Conservation (phyloP, 768 basidiomycete species). For the Psilocybe azurescens region DNA sequence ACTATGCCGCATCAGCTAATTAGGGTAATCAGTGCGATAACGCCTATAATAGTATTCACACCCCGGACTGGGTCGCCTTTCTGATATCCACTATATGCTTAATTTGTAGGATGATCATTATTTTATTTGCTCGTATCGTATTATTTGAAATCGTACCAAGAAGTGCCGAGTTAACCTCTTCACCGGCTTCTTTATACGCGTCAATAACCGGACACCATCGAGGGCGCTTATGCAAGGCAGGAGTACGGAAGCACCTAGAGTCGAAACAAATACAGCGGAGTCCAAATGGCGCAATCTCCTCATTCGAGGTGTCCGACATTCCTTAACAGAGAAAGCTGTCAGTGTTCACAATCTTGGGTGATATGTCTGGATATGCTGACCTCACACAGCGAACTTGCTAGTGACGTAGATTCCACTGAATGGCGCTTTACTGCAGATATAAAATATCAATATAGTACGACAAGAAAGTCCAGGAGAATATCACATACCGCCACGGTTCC, state of each 20-base stretch:
- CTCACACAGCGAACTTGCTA: slow-evolving; percentile 44
- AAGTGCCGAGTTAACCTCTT: slow-evolving; percentile 29
- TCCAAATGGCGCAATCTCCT: slow-evolving; percentile 42
- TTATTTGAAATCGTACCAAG: slow-evolving; percentile 24
- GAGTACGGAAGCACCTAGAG: slow-evolving; percentile 43
- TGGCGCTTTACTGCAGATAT: slow-evolving; percentile 16
- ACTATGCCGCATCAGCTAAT: slow-evolving; percentile 4
- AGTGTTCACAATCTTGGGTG: neutral
- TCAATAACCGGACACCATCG: slow-evolving; percentile 32
- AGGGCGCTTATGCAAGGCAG: slow-evolving; percentile 31
- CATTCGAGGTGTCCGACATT: slow-evolving; percentile 34
- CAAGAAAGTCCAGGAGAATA: too few relatives aligned
- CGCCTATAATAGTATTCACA: slow-evolving; percentile 34
- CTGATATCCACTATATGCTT: slow-evolving; percentile 37
- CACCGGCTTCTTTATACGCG: slow-evolving; percentile 34
- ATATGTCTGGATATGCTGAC: slow-evolving; percentile 14
- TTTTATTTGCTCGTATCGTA: neutral
- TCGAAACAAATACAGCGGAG: slow-evolving; percentile 42
- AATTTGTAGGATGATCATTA: neutral
- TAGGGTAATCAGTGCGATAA: slow-evolving; percentile 15
- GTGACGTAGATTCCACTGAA: slow-evolving; percentile 40
- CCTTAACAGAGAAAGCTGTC: slow-evolving; percentile 23
- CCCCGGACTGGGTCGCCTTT: slow-evolving; percentile 40
- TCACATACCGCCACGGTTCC: slow-evolving; percentile 17
- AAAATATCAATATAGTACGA: too few relatives aligned